Conservation (phyloP, 2,329 filamentous ascomycete species). For the Fusarium newnesense region DNA sequence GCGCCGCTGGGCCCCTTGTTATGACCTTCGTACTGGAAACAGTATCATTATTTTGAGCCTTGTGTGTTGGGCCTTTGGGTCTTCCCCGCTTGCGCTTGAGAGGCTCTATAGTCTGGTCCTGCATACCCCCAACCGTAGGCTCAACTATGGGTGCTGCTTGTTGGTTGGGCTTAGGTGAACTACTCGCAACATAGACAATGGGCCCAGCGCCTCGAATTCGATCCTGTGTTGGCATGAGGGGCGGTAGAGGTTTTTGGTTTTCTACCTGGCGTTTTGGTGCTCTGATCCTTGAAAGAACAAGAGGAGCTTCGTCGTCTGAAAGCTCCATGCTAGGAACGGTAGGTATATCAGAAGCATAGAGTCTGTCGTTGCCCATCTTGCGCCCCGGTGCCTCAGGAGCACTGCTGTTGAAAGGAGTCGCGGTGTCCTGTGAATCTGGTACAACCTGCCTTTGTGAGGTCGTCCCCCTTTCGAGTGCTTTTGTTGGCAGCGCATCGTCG, state of each 20-base stretch:
- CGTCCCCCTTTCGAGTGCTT: background rate
- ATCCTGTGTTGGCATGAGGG: background rate
- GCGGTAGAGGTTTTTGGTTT: background rate
- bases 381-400: constrained; percentile 20
- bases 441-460: constrained; percentile 19
- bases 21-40: background rate
- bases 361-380: background rate
- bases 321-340: constrained; percentile 38
- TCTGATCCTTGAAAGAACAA: constrained; percentile 35
- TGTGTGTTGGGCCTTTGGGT: constrained; percentile 20
- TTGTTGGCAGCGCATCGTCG: background rate
- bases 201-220: background rate
- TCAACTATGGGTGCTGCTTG: background rate
- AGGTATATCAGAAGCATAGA: background rate
- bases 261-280: background rate
- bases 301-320: constrained; percentile 51
- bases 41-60: background rate
- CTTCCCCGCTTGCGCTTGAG: constrained; percentile 39
- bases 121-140: background rate
- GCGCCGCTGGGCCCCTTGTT: background rate
- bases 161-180: background rate
- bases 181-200: background rate
- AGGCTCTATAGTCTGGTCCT: background rate
- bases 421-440: constrained; percentile 46
- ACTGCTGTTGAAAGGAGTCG: constrained; percentile 37